Conservation (phyloP, 768 basidiomycete genomes). For the Auricularia cornea region DNA sequence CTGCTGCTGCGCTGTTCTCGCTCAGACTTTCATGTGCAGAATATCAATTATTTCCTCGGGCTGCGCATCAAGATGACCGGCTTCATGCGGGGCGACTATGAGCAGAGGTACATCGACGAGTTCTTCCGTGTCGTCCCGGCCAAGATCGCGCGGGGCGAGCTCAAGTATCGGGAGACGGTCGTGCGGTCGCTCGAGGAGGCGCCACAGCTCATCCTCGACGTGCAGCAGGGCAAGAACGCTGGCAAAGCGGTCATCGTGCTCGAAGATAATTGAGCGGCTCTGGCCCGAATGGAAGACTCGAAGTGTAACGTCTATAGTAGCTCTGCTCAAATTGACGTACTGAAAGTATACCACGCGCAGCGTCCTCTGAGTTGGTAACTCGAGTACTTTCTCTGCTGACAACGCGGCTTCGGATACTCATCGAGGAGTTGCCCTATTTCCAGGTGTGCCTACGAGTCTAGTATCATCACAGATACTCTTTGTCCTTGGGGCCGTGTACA, state of each 20-base stretch:
- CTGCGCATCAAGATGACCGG: constrained; percentile 39
- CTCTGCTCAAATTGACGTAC: no score
- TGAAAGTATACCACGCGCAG: no score
- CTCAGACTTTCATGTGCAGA: constrained; percentile 20
- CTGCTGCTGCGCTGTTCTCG: constrained; percentile 21
- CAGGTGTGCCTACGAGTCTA: no score
- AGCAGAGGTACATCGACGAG: constrained; percentile 28
- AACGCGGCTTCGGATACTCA: no score
- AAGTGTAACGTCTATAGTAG: no score
- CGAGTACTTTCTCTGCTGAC: no score
- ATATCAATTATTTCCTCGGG: constrained; percentile 29
- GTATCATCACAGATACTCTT: no score
- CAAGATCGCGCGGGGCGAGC: constrained; percentile 35
- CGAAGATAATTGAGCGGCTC: neutral
- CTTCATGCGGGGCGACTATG: constrained; percentile 32
- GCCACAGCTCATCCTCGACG: constrained; percentile 31
- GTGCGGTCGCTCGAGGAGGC: constrained; percentile 35
- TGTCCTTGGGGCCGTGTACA: no score
- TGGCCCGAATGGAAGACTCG: no score
- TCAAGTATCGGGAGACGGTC: constrained; percentile 41
- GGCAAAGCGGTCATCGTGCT: constrained; percentile 18
- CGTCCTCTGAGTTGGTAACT: no score
- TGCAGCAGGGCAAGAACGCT: constrained; percentile 27
- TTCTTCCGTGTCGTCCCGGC: constrained; percentile 37
- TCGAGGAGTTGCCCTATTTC: no score